A percentile compares a stretch with the other conserved stretches of the same genome.
phyloP scores from a whole-genome alignment of 305 asterid species.

The Fraxinus xanthoxyloides region DNA sequence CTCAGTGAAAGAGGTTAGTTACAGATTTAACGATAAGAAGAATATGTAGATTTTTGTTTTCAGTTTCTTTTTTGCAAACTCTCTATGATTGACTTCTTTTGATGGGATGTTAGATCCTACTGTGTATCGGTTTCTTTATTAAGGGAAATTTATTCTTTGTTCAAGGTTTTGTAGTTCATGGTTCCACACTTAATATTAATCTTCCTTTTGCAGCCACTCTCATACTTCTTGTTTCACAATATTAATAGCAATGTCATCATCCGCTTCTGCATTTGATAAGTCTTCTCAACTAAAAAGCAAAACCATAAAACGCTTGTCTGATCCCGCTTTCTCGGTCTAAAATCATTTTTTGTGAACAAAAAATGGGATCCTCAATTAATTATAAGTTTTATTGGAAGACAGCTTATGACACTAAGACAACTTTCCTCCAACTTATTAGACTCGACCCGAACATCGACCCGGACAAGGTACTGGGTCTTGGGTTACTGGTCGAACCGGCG shows the following conservation, averaged over 20 bases:
- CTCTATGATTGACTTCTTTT: background rate
- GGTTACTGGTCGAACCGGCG: no score
- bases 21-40: background rate
- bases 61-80: background rate
- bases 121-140: background rate
- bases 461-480: no score
- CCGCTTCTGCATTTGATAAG: background rate
- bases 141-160: background rate
- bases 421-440: no score
- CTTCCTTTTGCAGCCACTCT: background rate
- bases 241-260: background rate
- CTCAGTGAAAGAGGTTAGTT: background rate
- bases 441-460: no score
- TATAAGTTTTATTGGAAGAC: no score
- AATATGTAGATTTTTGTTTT: background rate
- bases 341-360: background rate
- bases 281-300: background rate
- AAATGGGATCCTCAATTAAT: background rate
- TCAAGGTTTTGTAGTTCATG: background rate
- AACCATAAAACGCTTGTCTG: no score
- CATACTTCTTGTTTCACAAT: background rate
- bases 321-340: background rate
- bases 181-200: no score
- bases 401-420: no score
- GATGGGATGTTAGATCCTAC: background rate